Conservation (phyloP, 2,329 filamentous ascomycete genomes). For the Cladosporium sp. region DNA sequence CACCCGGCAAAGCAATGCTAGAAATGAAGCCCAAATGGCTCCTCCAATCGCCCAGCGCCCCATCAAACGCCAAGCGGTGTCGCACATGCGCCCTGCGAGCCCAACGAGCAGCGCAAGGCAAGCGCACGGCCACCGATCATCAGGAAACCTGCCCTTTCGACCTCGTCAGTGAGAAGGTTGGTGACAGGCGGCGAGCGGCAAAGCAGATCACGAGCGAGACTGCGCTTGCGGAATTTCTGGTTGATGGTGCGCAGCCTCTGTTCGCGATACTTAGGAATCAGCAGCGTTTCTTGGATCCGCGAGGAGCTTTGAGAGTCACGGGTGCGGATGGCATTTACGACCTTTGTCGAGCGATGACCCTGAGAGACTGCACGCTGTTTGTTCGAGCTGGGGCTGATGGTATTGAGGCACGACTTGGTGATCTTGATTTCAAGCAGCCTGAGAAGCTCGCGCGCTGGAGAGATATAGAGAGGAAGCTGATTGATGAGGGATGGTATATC, state of each 20-base stretch:
- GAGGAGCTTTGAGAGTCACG: constrained; percentile 28
- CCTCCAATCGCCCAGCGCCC: constrained; percentile 42
- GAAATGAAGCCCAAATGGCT: constrained; percentile 50
- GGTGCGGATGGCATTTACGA: constrained; percentile 14
- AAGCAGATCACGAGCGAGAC: constrained; percentile 22
- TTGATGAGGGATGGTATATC: constrained; percentile 39
- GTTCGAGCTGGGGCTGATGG: constrained; percentile 24
- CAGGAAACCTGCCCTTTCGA: constrained; percentile 38
- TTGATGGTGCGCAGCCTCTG: constrained; percentile 31
- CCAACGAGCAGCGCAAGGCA: constrained; percentile 24
- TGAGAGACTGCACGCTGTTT: constrained; percentile 46
- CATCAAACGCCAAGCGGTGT: constrained; percentile 36
- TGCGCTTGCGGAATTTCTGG: constrained; percentile 24
- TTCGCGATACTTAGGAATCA: constrained; percentile 34
- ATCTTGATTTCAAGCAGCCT: constrained; percentile 44
- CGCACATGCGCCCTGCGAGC: constrained; percentile 45
- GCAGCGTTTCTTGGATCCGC: constrained; percentile 36
- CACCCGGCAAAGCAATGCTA: constrained; percentile 23
- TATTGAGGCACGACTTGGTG: constrained; percentile 41
- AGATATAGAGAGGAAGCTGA: constrained; percentile 36
- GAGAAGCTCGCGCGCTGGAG: constrained; percentile 41
- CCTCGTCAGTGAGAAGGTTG: constrained; percentile 31
- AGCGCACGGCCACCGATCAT: constrained; percentile 28
- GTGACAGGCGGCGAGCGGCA: constrained; percentile 23
- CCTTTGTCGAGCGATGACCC: constrained; percentile 42